phyloP scores from a whole-genome alignment of 2,329 filamentous ascomycete species.

The Fusarium sp. region DNA sequence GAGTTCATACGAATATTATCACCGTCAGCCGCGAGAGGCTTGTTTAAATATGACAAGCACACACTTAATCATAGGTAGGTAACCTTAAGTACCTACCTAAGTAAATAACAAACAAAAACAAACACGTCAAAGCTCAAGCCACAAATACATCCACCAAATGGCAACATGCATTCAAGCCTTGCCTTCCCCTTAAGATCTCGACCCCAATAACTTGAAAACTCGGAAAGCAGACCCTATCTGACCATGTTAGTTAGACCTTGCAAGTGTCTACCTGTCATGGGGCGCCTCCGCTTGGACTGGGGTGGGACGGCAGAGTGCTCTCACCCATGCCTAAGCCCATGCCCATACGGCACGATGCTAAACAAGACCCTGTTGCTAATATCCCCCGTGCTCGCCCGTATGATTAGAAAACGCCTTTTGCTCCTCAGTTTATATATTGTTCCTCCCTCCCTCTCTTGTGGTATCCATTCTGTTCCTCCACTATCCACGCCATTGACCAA shows the following conservation, averaged over 20 bases:
- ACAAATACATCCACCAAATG: conserved; percentile 23
- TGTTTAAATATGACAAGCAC: no score
- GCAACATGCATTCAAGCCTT: conserved; percentile 11
- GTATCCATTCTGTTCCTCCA: background rate
- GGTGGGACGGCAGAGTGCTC: conserved; percentile 38
- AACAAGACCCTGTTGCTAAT: conserved; percentile 37
- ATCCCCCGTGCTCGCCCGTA: conserved; percentile 39
- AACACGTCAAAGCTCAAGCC: conserved; percentile 28
- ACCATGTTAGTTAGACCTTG: conserved; percentile 15
- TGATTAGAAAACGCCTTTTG: conserved; percentile 38
- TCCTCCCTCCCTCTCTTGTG: conserved; percentile 11
- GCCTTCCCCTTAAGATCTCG: conserved; percentile 5
- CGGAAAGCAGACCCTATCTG: background rate
- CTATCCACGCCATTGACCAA: background rate
- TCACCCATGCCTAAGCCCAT: conserved; percentile 8
- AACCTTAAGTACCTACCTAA: no score
- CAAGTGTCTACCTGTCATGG: conserved; percentile 19
- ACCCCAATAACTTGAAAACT: conserved; percentile 6
- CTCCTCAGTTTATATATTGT: conserved; percentile 8
- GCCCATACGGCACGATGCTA: conserved; percentile 27
- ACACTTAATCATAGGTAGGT: conserved; percentile 3
- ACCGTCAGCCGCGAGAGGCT: no score
- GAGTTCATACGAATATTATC: no score
- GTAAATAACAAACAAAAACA: conserved; percentile 10
- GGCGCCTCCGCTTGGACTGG: conserved; percentile 9